Evolutionary conservation across 2,329 filamentous ascomycete species (phyloP).

Genomic region (Aspergillus versicolor): DNA sequence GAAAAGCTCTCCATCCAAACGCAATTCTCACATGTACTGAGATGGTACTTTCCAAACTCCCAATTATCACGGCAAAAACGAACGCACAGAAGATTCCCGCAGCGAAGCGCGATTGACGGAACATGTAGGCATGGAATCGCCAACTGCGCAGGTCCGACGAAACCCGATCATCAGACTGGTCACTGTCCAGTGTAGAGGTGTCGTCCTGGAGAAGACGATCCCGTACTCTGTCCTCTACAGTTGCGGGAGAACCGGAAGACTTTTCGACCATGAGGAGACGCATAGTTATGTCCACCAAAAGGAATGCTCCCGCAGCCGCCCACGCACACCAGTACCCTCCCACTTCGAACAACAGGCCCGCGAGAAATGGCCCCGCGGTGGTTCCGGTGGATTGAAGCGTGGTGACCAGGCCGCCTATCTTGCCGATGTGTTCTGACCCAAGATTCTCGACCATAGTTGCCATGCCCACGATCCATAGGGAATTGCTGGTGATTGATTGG

Average conservation of each 20-base stretch:
- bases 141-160: neutral
- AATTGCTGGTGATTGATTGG: neutral
- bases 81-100: neutral
- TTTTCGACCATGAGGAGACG: conserved; percentile 19
- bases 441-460: conserved; percentile 1
- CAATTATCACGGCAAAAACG: conserved; percentile 37
- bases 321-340: conserved; percentile 29
- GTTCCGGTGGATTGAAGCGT: neutral
- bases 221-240: neutral
- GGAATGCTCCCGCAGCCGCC: conserved; percentile 22
- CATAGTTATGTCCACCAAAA: conserved; percentile 28
- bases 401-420: neutral
- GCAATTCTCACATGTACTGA: conserved; percentile 52
- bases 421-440: conserved; percentile 1
- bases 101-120: neutral
- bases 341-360: neutral
- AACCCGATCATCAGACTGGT: neutral
- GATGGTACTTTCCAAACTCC: conserved; percentile 54
- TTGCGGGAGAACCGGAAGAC: neutral
- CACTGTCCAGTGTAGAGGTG: neutral
- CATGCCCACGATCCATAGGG: conserved; percentile 5
- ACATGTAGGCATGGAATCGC: neutral
- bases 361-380: neutral
- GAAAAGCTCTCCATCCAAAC: conserved; percentile 55
- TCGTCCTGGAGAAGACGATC: neutral